Evolutionary conservation across 768 basidiomycete species (phyloP).

Genomic region (Tylopilus sp.): DNA sequence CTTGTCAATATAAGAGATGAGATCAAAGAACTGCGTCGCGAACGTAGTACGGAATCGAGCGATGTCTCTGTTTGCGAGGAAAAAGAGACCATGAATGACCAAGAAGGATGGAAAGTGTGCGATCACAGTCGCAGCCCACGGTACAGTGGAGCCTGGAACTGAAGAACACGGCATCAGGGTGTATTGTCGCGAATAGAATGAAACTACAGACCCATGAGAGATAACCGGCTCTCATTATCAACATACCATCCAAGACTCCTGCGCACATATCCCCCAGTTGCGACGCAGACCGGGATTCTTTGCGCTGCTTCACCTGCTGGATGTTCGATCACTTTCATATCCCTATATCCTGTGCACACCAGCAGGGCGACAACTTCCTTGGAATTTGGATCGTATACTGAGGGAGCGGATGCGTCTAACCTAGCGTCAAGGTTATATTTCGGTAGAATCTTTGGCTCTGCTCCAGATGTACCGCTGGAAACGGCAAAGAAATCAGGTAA

Average conservation of each 20-base stretch:
- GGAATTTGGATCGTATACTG: neutral
- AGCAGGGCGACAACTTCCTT: neutral
- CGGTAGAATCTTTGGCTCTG: slow-evolving; percentile 2
- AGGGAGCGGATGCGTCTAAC: neutral
- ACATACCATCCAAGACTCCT: slow-evolving; percentile 6
- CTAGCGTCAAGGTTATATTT: slow-evolving; percentile 3
- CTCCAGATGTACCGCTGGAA: slow-evolving; percentile 17
- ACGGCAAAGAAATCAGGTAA: slow-evolving; percentile 8
- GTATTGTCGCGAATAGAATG: neutral
- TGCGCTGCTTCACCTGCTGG: neutral
- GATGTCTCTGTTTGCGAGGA: slow-evolving; percentile 7
- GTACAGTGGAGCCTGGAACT: slow-evolving; percentile 14
- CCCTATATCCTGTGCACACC: neutral
- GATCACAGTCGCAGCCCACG: slow-evolving; percentile 15
- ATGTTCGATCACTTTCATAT: slow-evolving; percentile 5
- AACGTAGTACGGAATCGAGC: neutral
- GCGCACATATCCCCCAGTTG: neutral
- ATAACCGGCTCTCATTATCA: slow-evolving; percentile 12
- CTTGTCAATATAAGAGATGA: slow-evolving; percentile 14
- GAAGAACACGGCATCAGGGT: neutral
- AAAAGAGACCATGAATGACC: slow-evolving; percentile 21
- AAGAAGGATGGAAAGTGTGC: slow-evolving; percentile 14
- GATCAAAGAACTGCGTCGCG: slow-evolving; percentile 7
- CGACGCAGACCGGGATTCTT: slow-evolving; percentile 6
- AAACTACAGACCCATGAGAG: neutral